Conservation (phyloP, 257 asterid species). For the Gynochthodes officinalis region DNA sequence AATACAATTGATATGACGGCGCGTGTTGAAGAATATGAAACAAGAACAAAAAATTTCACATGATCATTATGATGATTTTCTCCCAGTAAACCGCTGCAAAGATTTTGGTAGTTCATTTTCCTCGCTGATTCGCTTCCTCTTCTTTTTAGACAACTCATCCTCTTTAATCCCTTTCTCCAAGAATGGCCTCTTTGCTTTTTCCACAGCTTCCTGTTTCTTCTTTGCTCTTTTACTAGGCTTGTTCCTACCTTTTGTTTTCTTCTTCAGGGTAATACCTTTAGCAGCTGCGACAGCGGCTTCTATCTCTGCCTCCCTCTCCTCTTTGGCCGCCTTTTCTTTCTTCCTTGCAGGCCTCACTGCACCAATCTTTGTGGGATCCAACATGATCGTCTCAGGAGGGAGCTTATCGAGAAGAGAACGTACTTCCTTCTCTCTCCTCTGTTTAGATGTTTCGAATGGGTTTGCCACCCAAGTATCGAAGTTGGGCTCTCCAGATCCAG, state of each 20-base stretch:
- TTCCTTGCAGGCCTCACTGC: slow-evolving; percentile 53
- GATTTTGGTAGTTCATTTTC: slow-evolving; percentile 58
- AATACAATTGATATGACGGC: neutral
- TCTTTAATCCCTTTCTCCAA: slow-evolving; percentile 40
- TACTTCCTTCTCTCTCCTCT: slow-evolving; percentile 84
- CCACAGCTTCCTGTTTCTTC: slow-evolving; percentile 70
- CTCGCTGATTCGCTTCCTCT: slow-evolving; percentile 51
- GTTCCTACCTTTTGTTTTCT: slow-evolving; percentile 90
- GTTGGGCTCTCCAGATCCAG: slow-evolving; percentile 92
- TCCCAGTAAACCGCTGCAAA: slow-evolving; percentile 59
- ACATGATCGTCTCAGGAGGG: slow-evolving; percentile 94
- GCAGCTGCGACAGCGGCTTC: slow-evolving; percentile 71
- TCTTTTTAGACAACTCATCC: slow-evolving; percentile 34
- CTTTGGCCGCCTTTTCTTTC: slow-evolving; percentile 46
- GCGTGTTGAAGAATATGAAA: neutral
- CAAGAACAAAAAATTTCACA: neutral
- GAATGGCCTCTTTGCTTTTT: slow-evolving; percentile 61
- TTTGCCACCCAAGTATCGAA: slow-evolving; percentile 89
- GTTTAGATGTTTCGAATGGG: slow-evolving; percentile 81
- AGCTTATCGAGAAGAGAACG: slow-evolving; percentile 82
- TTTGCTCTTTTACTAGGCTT: slow-evolving; percentile 70
- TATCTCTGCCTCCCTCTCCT: slow-evolving; percentile 55
- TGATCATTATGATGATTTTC: slow-evolving; percentile 34
- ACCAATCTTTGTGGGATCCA: slow-evolving; percentile 91
- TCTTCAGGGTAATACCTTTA: slow-evolving; percentile 44